These are phyloP conservation scores for Eucalyptus tenuipes DNA, from an alignment of 345 rosid species.

Conservation along the genomic window DNA sequence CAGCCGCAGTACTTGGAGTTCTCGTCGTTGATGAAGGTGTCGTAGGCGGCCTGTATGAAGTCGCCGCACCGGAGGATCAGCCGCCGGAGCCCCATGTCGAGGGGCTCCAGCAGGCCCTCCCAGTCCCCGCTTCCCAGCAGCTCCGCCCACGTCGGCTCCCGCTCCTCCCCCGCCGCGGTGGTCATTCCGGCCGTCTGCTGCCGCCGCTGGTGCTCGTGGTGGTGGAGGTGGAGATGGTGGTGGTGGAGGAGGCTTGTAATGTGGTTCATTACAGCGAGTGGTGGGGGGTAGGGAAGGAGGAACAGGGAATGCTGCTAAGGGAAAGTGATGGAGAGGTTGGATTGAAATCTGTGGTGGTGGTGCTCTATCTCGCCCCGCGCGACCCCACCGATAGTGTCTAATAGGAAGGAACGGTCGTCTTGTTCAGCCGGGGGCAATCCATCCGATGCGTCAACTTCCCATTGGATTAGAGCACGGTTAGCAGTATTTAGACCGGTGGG, in stretches of 20 bases:
- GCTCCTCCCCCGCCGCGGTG: constrained; percentile 1
- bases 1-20: constrained; percentile 84
- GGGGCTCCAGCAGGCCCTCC: constrained; percentile 60
- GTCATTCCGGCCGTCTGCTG: not conserved
- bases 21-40: constrained; percentile 74
- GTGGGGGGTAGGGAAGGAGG: not conserved
- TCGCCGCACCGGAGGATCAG: constrained; percentile 83
- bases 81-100: constrained; percentile 51
- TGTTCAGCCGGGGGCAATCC: not conserved
- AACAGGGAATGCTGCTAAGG: not conserved
- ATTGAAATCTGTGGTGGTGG: not conserved
- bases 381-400: not conserved
- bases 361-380: too few relatives aligned
- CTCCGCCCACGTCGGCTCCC: constrained; percentile 42
- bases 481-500: not conserved
- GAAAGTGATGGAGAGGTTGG: not conserved
- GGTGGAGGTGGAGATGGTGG: not conserved
- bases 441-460: not conserved
- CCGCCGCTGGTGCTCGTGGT: not conserved
- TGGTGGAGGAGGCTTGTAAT: not conserved
- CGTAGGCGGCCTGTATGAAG: constrained; percentile 89
- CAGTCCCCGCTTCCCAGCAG: constrained; percentile 58
- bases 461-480: not conserved
- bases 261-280: not conserved
- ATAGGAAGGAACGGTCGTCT: not conserved